Percentiles rank a stretch among this genome's conserved stretches.
These are phyloP conservation scores for Aspergillus sojae DNA, from an alignment of 2,329 filamentous ascomycete genomes.

Conservation along the genomic window DNA sequence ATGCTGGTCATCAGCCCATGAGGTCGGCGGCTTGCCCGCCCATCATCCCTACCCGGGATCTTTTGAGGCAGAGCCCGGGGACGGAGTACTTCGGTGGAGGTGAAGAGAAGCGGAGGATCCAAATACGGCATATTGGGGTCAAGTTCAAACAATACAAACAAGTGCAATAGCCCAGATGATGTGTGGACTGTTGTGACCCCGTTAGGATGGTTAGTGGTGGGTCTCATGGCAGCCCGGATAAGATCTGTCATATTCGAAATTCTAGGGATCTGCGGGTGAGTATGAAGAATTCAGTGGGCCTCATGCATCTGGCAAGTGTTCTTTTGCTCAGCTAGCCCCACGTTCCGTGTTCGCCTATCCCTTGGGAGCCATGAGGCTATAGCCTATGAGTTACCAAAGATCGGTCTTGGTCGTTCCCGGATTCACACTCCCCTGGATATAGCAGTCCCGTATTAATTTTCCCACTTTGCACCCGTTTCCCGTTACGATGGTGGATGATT, in stretches of 20 bases:
- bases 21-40: neutral
- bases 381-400: neutral
- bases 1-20: neutral
- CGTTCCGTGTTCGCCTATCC: conserved; percentile 16
- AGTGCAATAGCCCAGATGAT: neutral
- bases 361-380: neutral
- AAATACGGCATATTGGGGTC: neutral
- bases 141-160: neutral
- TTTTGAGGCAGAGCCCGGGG: neutral
- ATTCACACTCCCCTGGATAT: neutral
- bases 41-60: neutral
- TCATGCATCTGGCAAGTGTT: conserved; percentile 4
- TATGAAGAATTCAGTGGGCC: conserved; percentile 13
- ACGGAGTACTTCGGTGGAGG: neutral
- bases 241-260: conserved; percentile 36
- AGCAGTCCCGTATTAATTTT: neutral
- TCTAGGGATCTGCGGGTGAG: conserved; percentile 16
- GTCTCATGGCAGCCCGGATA: conserved; percentile 17
- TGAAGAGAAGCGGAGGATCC: neutral
- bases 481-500: conserved; percentile 1
- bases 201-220: conserved; percentile 7
- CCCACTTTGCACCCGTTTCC: neutral
- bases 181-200: conserved; percentile 3
- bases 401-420: neutral
- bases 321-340: conserved; percentile 17